These are phyloP conservation scores for Populus nigra DNA, from an alignment of 345 rosid species.

Conservation along the genomic window DNA sequence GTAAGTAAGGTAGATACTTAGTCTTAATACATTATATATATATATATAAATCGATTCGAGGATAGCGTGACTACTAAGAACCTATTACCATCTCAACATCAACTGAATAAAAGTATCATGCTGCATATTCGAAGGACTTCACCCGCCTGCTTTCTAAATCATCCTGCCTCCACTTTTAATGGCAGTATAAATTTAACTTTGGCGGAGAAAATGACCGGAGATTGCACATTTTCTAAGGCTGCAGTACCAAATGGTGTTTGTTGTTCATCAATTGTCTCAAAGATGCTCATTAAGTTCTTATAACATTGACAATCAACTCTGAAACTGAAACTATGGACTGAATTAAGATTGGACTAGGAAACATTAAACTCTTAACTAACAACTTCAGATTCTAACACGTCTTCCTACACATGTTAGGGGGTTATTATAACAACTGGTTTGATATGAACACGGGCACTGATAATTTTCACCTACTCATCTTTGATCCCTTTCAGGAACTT, in stretches of 20 bases:
- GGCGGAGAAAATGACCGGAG: neutral
- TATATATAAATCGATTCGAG: too few species aligned
- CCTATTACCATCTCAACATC: too few species aligned
- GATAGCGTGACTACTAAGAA: too few species aligned
- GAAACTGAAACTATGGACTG: neutral
- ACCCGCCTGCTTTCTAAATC: neutral
- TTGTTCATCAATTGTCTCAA: too few species aligned
- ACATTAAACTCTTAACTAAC: neutral
- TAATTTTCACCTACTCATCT: constrained; percentile 14
- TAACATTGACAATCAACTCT: neutral
- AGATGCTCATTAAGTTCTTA: neutral
- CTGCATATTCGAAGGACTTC: too few species aligned
- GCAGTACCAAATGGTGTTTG: neutral
- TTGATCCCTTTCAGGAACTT: constrained; percentile 54
- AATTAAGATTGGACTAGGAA: constrained; percentile 9
- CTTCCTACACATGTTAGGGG: constrained; percentile 8
- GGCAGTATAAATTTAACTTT: neutral
- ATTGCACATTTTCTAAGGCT: neutral
- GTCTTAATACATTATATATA: too few species aligned
- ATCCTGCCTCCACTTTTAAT: neutral
- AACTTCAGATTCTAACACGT: neutral
- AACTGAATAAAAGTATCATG: too few species aligned
- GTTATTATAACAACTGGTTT: constrained; percentile 18
- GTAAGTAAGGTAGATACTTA: too few species aligned
- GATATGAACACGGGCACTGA: neutral